Evolutionary conservation across 768 basidiomycete species (phyloP).

Genomic region (Pleurotus pulmonarius): DNA sequence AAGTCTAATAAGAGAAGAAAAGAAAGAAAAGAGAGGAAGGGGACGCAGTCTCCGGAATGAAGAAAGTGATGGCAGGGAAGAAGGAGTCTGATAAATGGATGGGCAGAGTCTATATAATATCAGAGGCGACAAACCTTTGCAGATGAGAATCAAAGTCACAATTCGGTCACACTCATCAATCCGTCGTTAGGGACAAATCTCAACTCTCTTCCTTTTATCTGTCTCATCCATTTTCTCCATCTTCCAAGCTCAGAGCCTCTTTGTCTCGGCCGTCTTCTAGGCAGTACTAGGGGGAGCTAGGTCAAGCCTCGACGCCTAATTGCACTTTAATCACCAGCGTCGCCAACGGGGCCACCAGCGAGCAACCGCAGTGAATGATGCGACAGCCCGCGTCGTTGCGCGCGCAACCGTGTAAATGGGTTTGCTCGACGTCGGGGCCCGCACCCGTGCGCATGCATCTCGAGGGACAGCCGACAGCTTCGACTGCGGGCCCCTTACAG

Average conservation of each 20-base stretch:
- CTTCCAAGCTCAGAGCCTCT: not conserved
- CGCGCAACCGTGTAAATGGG: no score
- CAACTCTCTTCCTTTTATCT: not conserved
- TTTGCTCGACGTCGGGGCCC: no score
- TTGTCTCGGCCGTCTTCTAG: slow-evolving; percentile 1
- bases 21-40: slow-evolving; percentile 16
- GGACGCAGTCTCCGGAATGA: slow-evolving; percentile 42
- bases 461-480: no score
- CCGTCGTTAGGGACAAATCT: slow-evolving; percentile 3
- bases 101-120: not conserved
- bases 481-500: no score
- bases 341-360: no score
- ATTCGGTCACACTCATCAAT: slow-evolving; percentile 6
- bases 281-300: not conserved
- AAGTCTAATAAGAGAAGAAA: slow-evolving; percentile 12
- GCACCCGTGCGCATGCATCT: no score
- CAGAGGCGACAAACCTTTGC: not conserved
- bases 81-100: not conserved
- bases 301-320: slow-evolving; percentile 2
- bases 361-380: no score
- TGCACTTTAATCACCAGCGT: no score
- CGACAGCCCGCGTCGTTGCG: no score
- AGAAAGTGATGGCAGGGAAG: slow-evolving; percentile 17
- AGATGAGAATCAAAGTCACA: slow-evolving; percentile 5
- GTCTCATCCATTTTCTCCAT: not conserved